Evolutionary conservation across 1,284 basidiomycete species (phyloP), one percentile per base, ranked within the genome.

Genomic region (Tylopilus sp.): DNA sequence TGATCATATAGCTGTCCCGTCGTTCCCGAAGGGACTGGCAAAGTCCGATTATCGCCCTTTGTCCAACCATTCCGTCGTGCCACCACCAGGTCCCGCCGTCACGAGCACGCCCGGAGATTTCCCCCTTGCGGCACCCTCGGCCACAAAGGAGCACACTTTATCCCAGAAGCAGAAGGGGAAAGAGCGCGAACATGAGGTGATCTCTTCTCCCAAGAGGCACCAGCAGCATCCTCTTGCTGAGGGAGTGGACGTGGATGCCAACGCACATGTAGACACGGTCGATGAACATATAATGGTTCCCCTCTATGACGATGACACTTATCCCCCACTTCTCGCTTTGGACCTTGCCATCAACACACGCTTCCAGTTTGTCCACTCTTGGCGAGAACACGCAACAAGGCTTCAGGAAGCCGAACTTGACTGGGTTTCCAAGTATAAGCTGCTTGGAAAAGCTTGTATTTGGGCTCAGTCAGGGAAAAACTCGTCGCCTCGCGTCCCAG

Each of bases 291-390:
- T 12, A 2, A 11, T 41, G 16, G 41, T 67, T 13, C 59, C 57
- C 16, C 48, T 64, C 12, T 2, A 47, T 2, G 50, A 62, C 3
- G 49, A 51, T 0, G 57, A 65, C 18, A 21, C 21, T 6, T 58
- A 56, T 39, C 55, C 61, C 16, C 51, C 46, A 4, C 51, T 65
- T 28, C 52, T 51, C n/a, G 2, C 46, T 15, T 26, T 44, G 26
- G 54, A 53, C 36, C 49, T 64, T 13, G 41, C 28, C 1, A 41
- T 30, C 26, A 64, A 67, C 36, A 40, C 57, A 7, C 65, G 62
- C 31, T 65, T 66, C 33, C 48, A 53, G 6, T 63, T 63, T 40
- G 48, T 52, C 44, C 49, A 52, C 10, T 42, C 43, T 21, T 66
- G 59, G 63, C 48, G 61, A 37, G 49, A 28, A n/a, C 45, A 48